phyloP scores from a whole-genome alignment of 2,329 filamentous ascomycete genomes.

The Polychaeton citri region DNA sequence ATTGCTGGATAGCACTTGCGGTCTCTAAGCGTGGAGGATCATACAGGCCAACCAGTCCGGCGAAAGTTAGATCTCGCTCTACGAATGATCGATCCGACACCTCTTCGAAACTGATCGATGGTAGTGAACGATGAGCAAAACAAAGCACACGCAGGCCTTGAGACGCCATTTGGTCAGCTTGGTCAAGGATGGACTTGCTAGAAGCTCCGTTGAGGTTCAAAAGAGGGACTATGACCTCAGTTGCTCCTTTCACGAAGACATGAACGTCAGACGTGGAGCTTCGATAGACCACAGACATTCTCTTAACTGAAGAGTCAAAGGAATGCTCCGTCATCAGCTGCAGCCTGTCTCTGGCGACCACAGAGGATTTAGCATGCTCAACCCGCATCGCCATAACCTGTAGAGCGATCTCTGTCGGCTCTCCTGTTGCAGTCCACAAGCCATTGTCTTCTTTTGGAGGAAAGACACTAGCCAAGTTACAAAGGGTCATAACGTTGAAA shows the following conservation, averaged over 20 bases:
- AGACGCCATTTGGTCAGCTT: constrained; percentile 17
- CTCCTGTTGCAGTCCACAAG: constrained; percentile 48
- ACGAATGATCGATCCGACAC: constrained; percentile 9
- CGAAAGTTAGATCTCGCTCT: constrained; percentile 16
- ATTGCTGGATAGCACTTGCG: constrained; percentile 28
- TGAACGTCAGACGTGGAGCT: constrained; percentile 4
- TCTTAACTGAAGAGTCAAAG: constrained; percentile 22
- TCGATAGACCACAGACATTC: constrained; percentile 21
- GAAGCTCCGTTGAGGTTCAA: constrained; percentile 10
- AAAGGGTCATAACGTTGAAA: constrained; percentile 49
- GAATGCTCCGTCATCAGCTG: constrained; percentile 16
- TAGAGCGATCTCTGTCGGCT: constrained; percentile 60
- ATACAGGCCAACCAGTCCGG: constrained; percentile 20
- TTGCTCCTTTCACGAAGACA: constrained; percentile 22
- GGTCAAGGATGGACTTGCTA: constrained; percentile 11
- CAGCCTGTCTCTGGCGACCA: constrained; percentile 7
- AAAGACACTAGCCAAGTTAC: constrained; percentile 47
- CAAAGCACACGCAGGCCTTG: constrained; percentile 21
- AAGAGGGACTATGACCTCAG: constrained; percentile 18
- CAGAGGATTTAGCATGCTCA: constrained; percentile 12
- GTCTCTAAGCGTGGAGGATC: constrained; percentile 21
- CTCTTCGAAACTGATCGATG: constrained; percentile 3
- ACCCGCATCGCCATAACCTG: constrained; percentile 60
- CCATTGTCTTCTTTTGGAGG: constrained; percentile 33
- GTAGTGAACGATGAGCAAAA: constrained; percentile 12